Base-by-base conservation (phyloP, 1,284 basidiomycete genomes). In the Cutaneotrichosporon spelunceum region DNA sequence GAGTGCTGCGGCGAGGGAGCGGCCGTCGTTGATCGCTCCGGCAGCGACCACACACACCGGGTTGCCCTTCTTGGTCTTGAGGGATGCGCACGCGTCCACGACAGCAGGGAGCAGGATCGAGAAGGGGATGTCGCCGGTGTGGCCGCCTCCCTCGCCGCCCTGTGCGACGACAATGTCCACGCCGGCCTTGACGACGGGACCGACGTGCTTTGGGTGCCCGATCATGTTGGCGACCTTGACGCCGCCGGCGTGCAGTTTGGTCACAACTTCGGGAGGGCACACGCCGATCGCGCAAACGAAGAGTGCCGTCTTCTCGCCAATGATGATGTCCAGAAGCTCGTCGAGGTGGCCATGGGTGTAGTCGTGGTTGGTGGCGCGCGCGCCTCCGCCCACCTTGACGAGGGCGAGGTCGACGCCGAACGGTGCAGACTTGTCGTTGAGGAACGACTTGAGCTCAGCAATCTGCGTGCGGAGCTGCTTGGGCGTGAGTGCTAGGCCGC, bases 91-190 rank as follows among this genome's bases (percentile, higher is more conserved):
- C 23, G 84, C 84, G 70, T 93, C 90, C 53, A 93, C 91, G 72
- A 88, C 89, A 0, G 90, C 90, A 11, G 91, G 72, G 53, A 75
- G 73, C 24, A 79, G 68, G 57, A 77, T 70, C 7, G 72, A 72
- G 45, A 70, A 72, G 0, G 74, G 65, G 9, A 70, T 71, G 14
- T 70, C 66, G 16, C 80, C 79, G 2, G 80, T 81, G 68, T 81
- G 80, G 21, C 91, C 91, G 60, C 91, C 91, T 45, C 89, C 91
- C 78, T 93, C 90, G 42, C 89, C 88, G 3, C 87, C 90, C 63
- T 94, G 92, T 2, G 90, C 90, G 70, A 90, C 92, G 73, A 94
- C 92, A 64, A 94, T 81, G 72, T 94, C 92, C 44, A 88, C 87
- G 56, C 91, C 91, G 29, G 82, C 87, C 11, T 83, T 87, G 44